Evolutionary conservation across 1,139 yeast genomes (phyloP), one percentile per base, ranked within the genome.

Genomic region (Hanseniaspora sp.): DNA sequence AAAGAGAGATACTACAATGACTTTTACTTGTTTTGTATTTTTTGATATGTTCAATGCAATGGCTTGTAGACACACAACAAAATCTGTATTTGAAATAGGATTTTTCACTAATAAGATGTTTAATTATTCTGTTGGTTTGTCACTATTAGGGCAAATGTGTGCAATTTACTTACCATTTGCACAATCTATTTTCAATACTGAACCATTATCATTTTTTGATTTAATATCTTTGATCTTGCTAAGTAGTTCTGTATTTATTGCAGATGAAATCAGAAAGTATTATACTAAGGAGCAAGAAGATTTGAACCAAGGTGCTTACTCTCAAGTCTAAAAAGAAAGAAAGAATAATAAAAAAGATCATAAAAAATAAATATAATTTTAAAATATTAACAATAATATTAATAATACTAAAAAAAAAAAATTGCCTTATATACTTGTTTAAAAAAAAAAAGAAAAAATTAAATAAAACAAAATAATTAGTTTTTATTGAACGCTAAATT

Each of bases 1-100:
- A 4, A 83, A 92, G 13, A 83, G 97, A 69, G 97, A 90, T 66
- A 90, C 97, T 13, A 92, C 98, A n/a, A 90, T 92, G 96, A 88
- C 97, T 0, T 92, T 92, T 65, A 92, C 97, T 0, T 86, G 97
- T 66, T 92, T 92, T 70, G 97, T 92, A 12, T 73, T 90, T 56
- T 92, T 82, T 64, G 98, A 92, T 68, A 85, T 92, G 95, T 92
- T 92, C 71, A 92, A 88, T 67, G 98, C 97, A 0, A 74, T 92
- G 59, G 74, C 95, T 9, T 90, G 96, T 67, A 86, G 97, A 64
- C 95, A 94, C 59, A 76, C 83, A 58, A 76, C 87, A 47, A 88
- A 86, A 67, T 84, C 95, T 3, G 78, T 84, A 17, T 83, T 86
- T 63, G 84, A 84, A 63, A 65, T 88, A 57, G 97, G 97, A 0